phyloP scores from a whole-genome alignment of 139 green algal species.

The Monoraphidium neglectum region DNA sequence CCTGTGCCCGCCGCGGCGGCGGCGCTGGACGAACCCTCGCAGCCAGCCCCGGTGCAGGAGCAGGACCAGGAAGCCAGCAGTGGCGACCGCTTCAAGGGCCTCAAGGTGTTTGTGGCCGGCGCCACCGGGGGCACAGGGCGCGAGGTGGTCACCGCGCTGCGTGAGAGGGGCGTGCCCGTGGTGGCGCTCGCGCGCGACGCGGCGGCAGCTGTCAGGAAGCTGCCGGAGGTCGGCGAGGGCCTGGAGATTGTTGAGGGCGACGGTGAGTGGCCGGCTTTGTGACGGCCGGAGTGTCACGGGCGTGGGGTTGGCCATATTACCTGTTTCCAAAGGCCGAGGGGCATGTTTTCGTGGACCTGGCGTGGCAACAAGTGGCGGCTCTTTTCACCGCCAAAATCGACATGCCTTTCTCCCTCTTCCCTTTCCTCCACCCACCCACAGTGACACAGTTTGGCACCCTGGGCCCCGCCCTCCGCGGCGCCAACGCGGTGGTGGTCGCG shows the following conservation, averaged over 20 bases:
- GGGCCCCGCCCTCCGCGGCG: constrained; percentile 48
- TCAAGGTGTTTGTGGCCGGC: constrained; percentile 59
- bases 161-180: constrained; percentile 42
- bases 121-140: constrained; percentile 60
- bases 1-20: no score
- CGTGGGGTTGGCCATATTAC: no score
- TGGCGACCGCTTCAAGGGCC: no score
- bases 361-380: no score
- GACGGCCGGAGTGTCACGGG: no score
- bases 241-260: constrained; percentile 27
- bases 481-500: constrained; percentile 63
- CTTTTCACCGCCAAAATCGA: no score
- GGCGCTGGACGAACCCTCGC: no score
- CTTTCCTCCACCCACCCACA: constrained; percentile 47
- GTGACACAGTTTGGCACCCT: constrained; percentile 69
- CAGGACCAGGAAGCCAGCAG: no score
- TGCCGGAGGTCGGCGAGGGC: constrained; percentile 25
- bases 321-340: no score
- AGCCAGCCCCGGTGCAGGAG: no score
- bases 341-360: no score
- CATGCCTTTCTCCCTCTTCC: no score
- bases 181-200: constrained; percentile 63
- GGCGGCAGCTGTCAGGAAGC: constrained; percentile 31
- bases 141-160: constrained; percentile 10
- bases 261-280: not conserved